phyloP scores from a whole-genome alignment of 257 asterid species.

The Avicennia marina region DNA sequence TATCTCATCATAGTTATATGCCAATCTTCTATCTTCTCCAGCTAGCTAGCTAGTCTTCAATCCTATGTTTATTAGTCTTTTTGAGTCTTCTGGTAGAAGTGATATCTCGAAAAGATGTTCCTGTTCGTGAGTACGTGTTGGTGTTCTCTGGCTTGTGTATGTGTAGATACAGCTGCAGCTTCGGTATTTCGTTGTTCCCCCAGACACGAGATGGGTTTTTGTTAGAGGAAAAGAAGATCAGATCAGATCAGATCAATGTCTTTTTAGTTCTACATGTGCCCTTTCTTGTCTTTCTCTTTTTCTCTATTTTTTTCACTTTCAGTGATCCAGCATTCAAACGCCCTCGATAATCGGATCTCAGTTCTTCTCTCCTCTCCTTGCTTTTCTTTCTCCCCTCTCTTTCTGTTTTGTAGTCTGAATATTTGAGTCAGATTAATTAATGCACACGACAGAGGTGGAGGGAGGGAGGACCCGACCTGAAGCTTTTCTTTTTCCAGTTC shows the following conservation, averaged over 20 bases:
- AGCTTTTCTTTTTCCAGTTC: slow-evolving; percentile 36
- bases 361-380: background rate
- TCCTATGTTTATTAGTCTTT: slow-evolving; percentile 4
- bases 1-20: background rate
- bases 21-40: background rate
- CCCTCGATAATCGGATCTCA: slow-evolving; percentile 18
- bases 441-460: slow-evolving; percentile 28
- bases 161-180: slow-evolving; percentile 34
- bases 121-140: slow-evolving; percentile 7
- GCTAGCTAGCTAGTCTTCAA: no score
- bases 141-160: background rate
- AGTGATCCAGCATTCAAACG: slow-evolving; percentile 1
- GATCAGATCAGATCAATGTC: no score
- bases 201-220: background rate
- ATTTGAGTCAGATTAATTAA: slow-evolving; percentile 56
- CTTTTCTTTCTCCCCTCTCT: slow-evolving; percentile 13
- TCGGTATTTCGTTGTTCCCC: slow-evolving; percentile 4
- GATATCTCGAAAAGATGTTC: slow-evolving; percentile 2
- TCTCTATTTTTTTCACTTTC: no score
- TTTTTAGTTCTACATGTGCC: no score
- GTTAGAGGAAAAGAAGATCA: no score
- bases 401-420: slow-evolving; percentile 46
- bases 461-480: slow-evolving; percentile 21
- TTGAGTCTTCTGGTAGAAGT: background rate
- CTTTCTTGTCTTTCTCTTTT: no score